Conservation (phyloP, 805 yeast genomes). For the Suhomyces kilbournensis region DNA sequence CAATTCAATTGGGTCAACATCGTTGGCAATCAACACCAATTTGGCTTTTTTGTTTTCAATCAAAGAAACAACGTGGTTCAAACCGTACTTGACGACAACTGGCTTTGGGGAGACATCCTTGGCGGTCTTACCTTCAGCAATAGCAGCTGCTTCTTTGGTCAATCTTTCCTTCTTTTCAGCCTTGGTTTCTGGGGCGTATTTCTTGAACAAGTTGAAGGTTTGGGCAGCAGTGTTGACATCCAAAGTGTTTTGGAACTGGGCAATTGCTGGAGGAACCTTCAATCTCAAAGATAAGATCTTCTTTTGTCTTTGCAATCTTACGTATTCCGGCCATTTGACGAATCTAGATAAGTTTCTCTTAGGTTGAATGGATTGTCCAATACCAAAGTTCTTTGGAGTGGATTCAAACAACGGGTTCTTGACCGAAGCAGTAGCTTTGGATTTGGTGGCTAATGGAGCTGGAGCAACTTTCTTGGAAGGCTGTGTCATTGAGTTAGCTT, state of each 20-base stretch:
- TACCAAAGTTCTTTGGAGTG: slow-evolving; percentile 90
- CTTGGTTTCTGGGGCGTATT: slow-evolving; percentile 97
- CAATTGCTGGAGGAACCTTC: slow-evolving; percentile 98
- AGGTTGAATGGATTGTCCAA: slow-evolving; percentile 95
- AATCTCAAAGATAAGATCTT: slow-evolving; percentile 92
- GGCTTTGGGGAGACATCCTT: slow-evolving; percentile 97
- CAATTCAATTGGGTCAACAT: slow-evolving; percentile 98
- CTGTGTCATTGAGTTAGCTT: slow-evolving; percentile 16
- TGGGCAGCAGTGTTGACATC: slow-evolving; percentile 99
- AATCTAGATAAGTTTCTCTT: slow-evolving; percentile 94
- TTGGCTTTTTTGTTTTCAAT: slow-evolving; percentile 98
- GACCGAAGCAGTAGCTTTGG: slow-evolving; percentile 25
- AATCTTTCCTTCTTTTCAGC: slow-evolving; percentile 99
- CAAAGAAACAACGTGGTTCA: slow-evolving; percentile 96
- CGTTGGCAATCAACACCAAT: slow-evolving; percentile 96
- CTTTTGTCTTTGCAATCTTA: slow-evolving; percentile 98
- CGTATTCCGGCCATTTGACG: slow-evolving; percentile 99
- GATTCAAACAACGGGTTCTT: slow-evolving; percentile 47
- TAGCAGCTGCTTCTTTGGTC: slow-evolving; percentile 97
- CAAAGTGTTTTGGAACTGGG: slow-evolving; percentile 93
- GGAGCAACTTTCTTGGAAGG: slow-evolving; percentile 44
- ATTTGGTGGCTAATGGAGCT: slow-evolving; percentile 44
- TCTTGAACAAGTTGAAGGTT: slow-evolving; percentile 95
- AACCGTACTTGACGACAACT: slow-evolving; percentile 94
- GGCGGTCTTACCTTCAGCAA: slow-evolving; percentile 96